These are phyloP conservation scores for Nannizzia gypsea DNA, from an alignment of 2,329 filamentous ascomycete genomes.

Conservation along the genomic window DNA sequence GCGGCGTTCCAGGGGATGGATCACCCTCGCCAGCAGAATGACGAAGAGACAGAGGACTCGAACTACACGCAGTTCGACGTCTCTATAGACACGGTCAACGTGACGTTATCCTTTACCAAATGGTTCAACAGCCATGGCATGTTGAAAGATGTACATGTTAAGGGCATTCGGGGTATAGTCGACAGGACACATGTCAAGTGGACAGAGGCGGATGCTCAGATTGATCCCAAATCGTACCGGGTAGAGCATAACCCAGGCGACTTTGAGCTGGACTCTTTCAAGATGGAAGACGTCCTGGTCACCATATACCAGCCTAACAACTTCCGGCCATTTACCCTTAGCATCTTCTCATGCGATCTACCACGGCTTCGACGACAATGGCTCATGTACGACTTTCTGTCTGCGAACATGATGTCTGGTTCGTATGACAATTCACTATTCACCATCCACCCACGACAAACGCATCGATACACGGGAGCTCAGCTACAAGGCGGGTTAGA, in stretches of 20 bases:
- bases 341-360: slow-evolving; percentile 90
- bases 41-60: slow-evolving; percentile 60
- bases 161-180: slow-evolving; percentile 81
- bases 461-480: slow-evolving; percentile 62
- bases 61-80: slow-evolving; percentile 98
- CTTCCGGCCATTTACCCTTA: slow-evolving; percentile 90
- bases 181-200: slow-evolving; percentile 77
- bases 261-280: slow-evolving; percentile 95
- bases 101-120: slow-evolving; percentile 92
- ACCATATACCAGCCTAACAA: slow-evolving; percentile 81
- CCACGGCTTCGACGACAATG: slow-evolving; percentile 89
- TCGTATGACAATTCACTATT: slow-evolving; percentile 93
- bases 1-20: slow-evolving; percentile 58
- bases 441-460: slow-evolving; percentile 88
- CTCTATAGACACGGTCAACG: slow-evolving; percentile 88
- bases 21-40: slow-evolving; percentile 26
- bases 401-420: slow-evolving; percentile 89
- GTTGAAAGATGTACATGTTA: slow-evolving; percentile 83
- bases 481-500: slow-evolving; percentile 46
- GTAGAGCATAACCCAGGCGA: slow-evolving; percentile 83
- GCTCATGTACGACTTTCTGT: slow-evolving; percentile 95
- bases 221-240: slow-evolving; percentile 77
- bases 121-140: slow-evolving; percentile 97
- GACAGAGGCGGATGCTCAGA: slow-evolving; percentile 48
- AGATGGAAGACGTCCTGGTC: slow-evolving; percentile 82